Conservation (phyloP, 805 yeast genomes). For the Pichia gijzeniarum region DNA sequence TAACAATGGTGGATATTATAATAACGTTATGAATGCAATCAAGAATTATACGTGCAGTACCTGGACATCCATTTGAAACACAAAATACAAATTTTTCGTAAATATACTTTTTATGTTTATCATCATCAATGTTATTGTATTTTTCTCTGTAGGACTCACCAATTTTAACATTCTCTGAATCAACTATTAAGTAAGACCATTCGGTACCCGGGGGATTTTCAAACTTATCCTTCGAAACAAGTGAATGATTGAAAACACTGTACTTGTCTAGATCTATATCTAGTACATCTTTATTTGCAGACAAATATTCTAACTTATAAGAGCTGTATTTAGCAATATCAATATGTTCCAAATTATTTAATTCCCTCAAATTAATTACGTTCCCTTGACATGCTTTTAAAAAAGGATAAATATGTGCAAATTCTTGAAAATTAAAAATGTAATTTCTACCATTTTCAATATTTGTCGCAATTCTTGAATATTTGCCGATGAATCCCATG, state of each 20-base stretch:
- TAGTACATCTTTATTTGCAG: background rate
- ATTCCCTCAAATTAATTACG: background rate
- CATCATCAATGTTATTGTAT: background rate
- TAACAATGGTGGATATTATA: conserved; percentile 1
- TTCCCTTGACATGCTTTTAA: conserved; percentile 3
- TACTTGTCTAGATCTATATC: conserved; percentile 1
- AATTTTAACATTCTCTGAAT: background rate
- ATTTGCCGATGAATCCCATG: conserved; percentile 11
- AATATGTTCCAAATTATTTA: background rate
- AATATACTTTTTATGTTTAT: background rate
- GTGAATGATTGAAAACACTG: background rate
- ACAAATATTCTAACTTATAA: background rate
- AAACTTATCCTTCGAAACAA: background rate
- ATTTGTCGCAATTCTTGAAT: conserved; percentile 11
- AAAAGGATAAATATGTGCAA: conserved; percentile 12
- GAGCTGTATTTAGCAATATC: background rate
- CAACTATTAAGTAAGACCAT: conserved; percentile 7
- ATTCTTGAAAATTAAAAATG: conserved; percentile 10
- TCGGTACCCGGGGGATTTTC: conserved; percentile 1
- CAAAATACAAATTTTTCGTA: conserved; percentile 7
- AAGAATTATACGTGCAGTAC: conserved; percentile 4
- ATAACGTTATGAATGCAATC: conserved; percentile 13
- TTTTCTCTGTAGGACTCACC: background rate
- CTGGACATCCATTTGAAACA: conserved; percentile 9
- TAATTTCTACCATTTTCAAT: conserved; percentile 8